A percentile compares a stretch with the other conserved stretches of the same genome.
Conservation (phyloP, 345 rosid genomes). For the Diplotaxis tenuifolia region DNA sequence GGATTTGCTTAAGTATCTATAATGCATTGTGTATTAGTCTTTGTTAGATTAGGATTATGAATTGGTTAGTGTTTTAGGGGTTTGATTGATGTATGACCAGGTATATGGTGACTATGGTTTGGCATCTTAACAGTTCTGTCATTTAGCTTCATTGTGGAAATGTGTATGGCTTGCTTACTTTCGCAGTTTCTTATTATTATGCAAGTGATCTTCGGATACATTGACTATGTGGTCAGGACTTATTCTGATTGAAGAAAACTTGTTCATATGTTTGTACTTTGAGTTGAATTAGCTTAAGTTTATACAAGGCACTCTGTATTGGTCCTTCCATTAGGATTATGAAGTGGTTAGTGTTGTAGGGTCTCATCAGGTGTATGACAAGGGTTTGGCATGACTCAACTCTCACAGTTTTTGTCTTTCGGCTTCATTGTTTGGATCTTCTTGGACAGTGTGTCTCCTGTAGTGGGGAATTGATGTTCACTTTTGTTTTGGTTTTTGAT, state of each 20-base stretch:
- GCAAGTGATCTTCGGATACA: constrained; percentile 3
- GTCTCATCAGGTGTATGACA: background rate
- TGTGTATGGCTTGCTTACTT: no score
- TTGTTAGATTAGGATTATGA: constrained; percentile 2
- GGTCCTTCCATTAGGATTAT: constrained; percentile 1
- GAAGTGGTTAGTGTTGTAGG: background rate
- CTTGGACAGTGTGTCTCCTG: background rate
- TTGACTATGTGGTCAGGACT: background rate
- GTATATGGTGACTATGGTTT: no score
- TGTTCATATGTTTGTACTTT: background rate
- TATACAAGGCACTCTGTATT: background rate
- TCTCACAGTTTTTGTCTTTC: background rate
- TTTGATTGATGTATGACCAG: background rate
- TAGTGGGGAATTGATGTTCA: constrained; percentile 5
- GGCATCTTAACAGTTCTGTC: no score
- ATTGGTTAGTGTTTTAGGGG: background rate
- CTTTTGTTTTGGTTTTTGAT: background rate
- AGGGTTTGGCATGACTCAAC: background rate
- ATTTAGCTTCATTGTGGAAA: no score
- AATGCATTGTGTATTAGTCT: background rate
- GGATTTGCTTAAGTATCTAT: background rate
- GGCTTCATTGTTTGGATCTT: constrained; percentile 3
- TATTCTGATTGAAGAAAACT: background rate
- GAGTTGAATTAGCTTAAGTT: background rate
- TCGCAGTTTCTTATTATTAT: no score